Percentiles rank a stretch among this genome's conserved stretches.
phyloP scores from a whole-genome alignment of 2,329 filamentous ascomycete species.

The Paramyrothecium roridum region DNA sequence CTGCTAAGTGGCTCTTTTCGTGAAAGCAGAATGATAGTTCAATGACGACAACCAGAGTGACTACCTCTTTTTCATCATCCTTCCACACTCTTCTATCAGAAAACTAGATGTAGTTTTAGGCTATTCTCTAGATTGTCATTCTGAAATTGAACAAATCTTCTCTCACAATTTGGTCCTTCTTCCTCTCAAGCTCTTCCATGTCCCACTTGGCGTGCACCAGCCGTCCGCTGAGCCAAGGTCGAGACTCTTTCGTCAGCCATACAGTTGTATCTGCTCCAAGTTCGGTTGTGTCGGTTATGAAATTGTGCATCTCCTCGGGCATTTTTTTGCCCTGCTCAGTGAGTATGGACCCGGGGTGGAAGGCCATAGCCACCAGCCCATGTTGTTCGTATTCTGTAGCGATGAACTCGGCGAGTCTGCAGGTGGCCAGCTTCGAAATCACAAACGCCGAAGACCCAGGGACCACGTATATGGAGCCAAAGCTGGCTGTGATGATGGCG shows the following conservation, averaged over 20 bases:
- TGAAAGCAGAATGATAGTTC: too few species aligned
- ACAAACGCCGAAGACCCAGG: slow-evolving; percentile 32
- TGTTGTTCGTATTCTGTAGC: slow-evolving; percentile 39
- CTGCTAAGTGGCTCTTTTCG: too few species aligned
- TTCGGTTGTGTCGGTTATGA: slow-evolving; percentile 12
- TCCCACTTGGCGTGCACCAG: slow-evolving; percentile 24
- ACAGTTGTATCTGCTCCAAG: slow-evolving; percentile 20
- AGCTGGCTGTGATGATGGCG: slow-evolving; percentile 43
- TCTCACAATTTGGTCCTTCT: slow-evolving; percentile 23
- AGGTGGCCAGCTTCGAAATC: slow-evolving; percentile 44
- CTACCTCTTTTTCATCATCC: too few species aligned
- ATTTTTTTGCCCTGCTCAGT: slow-evolving; percentile 27
- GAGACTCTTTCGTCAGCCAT: slow-evolving; percentile 23
- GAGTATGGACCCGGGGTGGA: slow-evolving; percentile 35
- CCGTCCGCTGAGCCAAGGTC: slow-evolving; percentile 31
- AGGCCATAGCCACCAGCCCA: slow-evolving; percentile 34
- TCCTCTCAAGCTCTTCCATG: slow-evolving; percentile 25
- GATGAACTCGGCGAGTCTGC: slow-evolving; percentile 46
- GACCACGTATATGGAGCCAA: slow-evolving; percentile 1
- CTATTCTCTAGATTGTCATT: background rate
- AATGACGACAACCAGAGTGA: too few species aligned
- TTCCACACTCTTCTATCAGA: too few species aligned
- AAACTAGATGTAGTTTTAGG: too few species aligned
- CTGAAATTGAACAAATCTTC: slow-evolving; percentile 20
- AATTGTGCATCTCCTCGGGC: slow-evolving; percentile 11